Conservation (phyloP, 768 basidiomycete species). For the Calocybe cyanea region DNA sequence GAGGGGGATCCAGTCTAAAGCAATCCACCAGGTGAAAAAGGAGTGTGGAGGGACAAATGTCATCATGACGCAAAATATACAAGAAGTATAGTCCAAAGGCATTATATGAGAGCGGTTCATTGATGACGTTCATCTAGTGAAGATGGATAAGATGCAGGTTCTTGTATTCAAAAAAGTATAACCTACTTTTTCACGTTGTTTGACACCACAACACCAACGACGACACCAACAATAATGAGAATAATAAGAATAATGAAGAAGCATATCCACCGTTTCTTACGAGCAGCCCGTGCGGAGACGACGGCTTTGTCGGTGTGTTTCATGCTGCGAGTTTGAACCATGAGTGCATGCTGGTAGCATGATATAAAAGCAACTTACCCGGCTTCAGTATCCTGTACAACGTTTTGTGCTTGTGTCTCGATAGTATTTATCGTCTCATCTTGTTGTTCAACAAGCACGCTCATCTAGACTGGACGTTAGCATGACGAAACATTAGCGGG, state of each 20-base stretch:
- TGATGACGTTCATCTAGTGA: constrained; percentile 6
- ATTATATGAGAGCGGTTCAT: constrained; percentile 1
- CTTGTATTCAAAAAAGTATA: not conserved
- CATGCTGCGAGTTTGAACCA: constrained; percentile 42
- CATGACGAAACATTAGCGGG: not conserved
- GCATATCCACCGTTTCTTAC: constrained; percentile 97
- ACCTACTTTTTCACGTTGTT: constrained; percentile 33
- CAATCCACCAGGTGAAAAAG: constrained; percentile 8
- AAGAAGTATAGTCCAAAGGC: constrained; percentile 4
- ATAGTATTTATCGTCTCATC: constrained; percentile 83
- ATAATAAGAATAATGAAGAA: constrained; percentile 71
- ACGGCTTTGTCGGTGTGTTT: constrained; percentile 87
- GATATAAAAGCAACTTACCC: constrained; percentile 53
- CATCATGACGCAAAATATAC: constrained; percentile 6
- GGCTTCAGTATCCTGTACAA: constrained; percentile 80
- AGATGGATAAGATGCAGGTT: not conserved
- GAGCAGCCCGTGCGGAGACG: constrained; percentile 77
- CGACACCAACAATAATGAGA: constrained; percentile 61
- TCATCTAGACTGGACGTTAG: constrained; percentile 58
- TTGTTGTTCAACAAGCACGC: constrained; percentile 91
- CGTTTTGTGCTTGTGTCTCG: constrained; percentile 68
- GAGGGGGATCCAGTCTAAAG: not conserved
- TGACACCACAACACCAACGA: constrained; percentile 54
- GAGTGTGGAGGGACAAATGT: constrained; percentile 6
- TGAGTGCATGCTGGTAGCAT: not conserved